Evolutionary conservation across 768 basidiomycete genomes (phyloP).

Genomic region (Megacollybia marginata): DNA sequence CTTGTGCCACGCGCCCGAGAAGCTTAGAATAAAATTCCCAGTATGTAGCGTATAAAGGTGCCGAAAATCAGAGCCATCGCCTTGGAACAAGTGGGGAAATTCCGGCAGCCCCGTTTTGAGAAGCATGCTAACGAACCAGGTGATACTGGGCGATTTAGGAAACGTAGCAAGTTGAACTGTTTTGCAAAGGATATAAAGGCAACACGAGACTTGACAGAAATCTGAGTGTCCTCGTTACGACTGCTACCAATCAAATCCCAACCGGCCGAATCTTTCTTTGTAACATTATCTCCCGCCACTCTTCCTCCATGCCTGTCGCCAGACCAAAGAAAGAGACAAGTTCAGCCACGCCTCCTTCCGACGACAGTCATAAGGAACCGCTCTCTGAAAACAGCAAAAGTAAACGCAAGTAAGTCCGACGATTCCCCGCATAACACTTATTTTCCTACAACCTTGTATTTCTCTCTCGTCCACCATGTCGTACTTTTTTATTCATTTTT

Average conservation of each 20-base stretch:
- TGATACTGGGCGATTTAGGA: too few relatives aligned
- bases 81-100: too few relatives aligned
- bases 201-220: background rate
- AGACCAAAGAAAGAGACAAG: constrained; percentile 60
- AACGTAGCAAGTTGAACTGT: background rate
- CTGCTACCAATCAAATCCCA: too few relatives aligned
- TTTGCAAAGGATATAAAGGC: background rate
- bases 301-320: constrained; percentile 53
- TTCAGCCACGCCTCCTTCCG: constrained; percentile 59
- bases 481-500: constrained; percentile 20
- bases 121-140: too few relatives aligned
- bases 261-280: background rate
- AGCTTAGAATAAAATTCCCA: too few relatives aligned
- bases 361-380: constrained; percentile 52
- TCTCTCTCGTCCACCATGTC: constrained; percentile 24
- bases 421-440: constrained; percentile 17
- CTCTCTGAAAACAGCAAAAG: constrained; percentile 63
- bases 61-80: too few relatives aligned
- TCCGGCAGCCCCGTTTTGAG: too few relatives aligned
- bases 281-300: constrained; percentile 9
- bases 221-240: background rate
- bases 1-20: too few relatives aligned
- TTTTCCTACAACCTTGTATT: constrained; percentile 14
- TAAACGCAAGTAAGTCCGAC: constrained; percentile 69
- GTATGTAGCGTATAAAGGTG: too few relatives aligned